Percentiles rank a stretch among this genome's conserved stretches.
Conservation (phyloP, 768 basidiomycete genomes). For the Hemileccinum rubropunctum region DNA sequence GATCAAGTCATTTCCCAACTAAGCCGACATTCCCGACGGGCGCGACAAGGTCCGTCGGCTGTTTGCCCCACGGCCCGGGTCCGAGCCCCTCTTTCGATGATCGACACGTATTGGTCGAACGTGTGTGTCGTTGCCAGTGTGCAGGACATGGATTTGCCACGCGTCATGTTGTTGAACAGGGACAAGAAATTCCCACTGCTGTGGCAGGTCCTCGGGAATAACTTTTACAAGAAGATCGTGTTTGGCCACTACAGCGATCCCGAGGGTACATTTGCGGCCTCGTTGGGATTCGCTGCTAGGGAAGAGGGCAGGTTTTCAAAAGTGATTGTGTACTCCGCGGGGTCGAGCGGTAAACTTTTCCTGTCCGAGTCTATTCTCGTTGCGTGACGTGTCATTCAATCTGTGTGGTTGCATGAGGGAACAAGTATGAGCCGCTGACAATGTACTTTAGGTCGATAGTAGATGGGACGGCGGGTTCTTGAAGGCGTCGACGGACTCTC, state of each 20-base stretch:
- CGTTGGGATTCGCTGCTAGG: constrained; percentile 57
- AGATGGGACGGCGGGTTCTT: constrained; percentile 63
- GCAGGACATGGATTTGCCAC: constrained; percentile 43
- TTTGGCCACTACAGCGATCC: constrained; percentile 67
- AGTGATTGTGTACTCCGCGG: constrained; percentile 67
- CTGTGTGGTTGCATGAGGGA: constrained; percentile 45
- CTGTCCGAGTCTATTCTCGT: not conserved
- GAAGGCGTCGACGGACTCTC: constrained; percentile 38
- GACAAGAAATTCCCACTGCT: constrained; percentile 73
- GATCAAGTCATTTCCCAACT: constrained; percentile 56
- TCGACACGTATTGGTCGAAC: not conserved
- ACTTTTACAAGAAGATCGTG: constrained; percentile 58
- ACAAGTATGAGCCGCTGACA: constrained; percentile 71
- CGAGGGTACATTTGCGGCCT: constrained; percentile 54
- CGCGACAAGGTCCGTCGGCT: constrained; percentile 53
- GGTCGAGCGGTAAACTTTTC: constrained; percentile 48
- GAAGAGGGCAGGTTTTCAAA: constrained; percentile 55
- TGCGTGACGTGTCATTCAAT: not conserved
- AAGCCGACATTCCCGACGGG: constrained; percentile 64
- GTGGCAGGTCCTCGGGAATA: constrained; percentile 78
- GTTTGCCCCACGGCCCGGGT: not conserved
- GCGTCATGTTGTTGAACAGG: constrained; percentile 70
- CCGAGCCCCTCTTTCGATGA: no score
- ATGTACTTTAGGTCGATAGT: constrained; percentile 71
- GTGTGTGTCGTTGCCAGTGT: not conserved